A percentile compares a stretch with the other conserved stretches of the same genome.
phyloP scores from a whole-genome alignment of 2,329 filamentous ascomycete genomes.

The Talaromyces sp. region DNA sequence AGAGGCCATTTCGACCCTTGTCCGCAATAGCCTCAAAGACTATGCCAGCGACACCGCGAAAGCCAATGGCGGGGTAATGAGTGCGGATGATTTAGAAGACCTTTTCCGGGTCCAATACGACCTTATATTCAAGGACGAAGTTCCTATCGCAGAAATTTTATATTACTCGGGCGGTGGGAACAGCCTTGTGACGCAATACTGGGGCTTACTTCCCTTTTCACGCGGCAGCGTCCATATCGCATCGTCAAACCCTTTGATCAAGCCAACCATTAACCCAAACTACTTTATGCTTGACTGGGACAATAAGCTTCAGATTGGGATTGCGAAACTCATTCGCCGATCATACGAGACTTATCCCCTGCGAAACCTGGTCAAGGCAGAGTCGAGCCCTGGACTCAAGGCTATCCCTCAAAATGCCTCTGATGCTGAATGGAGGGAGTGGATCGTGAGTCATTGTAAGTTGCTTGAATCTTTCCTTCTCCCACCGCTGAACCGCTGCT shows the following conservation, averaged over 20 bases:
- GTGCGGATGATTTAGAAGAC: slow-evolving; percentile 16
- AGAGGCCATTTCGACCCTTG: slow-evolving; percentile 13
- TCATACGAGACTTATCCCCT: slow-evolving; percentile 18
- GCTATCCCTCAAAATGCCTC: slow-evolving; percentile 17
- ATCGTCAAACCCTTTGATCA: slow-evolving; percentile 19
- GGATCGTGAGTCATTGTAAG: slow-evolving; percentile 22
- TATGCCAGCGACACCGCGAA: slow-evolving; percentile 19
- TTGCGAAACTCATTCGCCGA: slow-evolving; percentile 18
- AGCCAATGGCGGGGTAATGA: slow-evolving; percentile 20
- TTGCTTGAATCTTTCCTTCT: neutral
- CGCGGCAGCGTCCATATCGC: slow-evolving; percentile 25
- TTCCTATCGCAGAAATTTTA: slow-evolving; percentile 25
- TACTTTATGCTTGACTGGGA: slow-evolving; percentile 27
- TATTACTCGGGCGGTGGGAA: slow-evolving; percentile 15
- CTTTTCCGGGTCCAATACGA: slow-evolving; percentile 25
- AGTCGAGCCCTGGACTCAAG: slow-evolving; percentile 17
- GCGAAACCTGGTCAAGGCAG: slow-evolving; percentile 12
- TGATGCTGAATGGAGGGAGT: slow-evolving; percentile 19
- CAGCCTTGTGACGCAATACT: slow-evolving; percentile 19
- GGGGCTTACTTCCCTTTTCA: slow-evolving; percentile 26
- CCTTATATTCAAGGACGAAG: slow-evolving; percentile 20
- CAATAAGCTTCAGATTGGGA: slow-evolving; percentile 18
- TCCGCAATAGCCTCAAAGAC: slow-evolving; percentile 16
- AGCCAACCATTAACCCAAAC: slow-evolving; percentile 25
- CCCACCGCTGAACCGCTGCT: neutral